Base-by-base conservation (phyloP, 768 basidiomycete genomes). In the Phaeotremella fagi region DNA sequence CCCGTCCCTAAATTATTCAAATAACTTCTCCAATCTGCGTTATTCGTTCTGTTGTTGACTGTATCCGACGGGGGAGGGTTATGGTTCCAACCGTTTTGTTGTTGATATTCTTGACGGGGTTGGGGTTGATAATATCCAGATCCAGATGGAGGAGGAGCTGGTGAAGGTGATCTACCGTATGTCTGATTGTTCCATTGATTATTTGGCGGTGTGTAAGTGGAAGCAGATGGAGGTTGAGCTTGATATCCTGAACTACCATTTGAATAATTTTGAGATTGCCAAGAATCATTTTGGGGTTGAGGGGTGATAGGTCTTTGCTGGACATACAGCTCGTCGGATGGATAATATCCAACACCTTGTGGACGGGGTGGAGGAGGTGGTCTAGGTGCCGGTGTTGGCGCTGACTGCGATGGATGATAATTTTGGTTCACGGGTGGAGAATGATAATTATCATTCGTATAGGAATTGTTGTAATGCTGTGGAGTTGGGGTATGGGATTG, bases 251-350 rank as follows among this genome's bases (percentile, higher is more conserved):
- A 16, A 20, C 15, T n/a, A 4, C 44, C 44, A 3, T 25, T 33
- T 20, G 47, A 45, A 28, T 52, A 48, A 0, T 49, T 47, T 15
- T 41, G 38, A 7, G 38, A 41, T 6, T 41, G 38, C 38, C 38
- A 41, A 45, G 43, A 31, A 25, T 43, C 23, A 47, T 49, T 29
- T 51, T 47, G 12, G 38, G 38, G 38, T 42, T 54, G 50, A 14
- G 55, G 50, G 5, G 41, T 26, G 16, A 50, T 57, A 16, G 55
- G 59, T 20, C 57, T 38, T 26, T 59, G 59, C 12, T 52, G 36
- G 1, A 43, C 57, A 33, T 70, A 70, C 20, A 70, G 59, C 56
- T 70, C 68, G 46, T 70, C 68, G 7, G 68, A 70, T 2, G 68
- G 68, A 28, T 70, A 70, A 27, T 70, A 70, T 12, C 68, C 68